Percentiles rank a stretch among this genome's conserved stretches.
Conservation (phyloP, 2,329 filamentous ascomycete species). For the Claviceps sp. region DNA sequence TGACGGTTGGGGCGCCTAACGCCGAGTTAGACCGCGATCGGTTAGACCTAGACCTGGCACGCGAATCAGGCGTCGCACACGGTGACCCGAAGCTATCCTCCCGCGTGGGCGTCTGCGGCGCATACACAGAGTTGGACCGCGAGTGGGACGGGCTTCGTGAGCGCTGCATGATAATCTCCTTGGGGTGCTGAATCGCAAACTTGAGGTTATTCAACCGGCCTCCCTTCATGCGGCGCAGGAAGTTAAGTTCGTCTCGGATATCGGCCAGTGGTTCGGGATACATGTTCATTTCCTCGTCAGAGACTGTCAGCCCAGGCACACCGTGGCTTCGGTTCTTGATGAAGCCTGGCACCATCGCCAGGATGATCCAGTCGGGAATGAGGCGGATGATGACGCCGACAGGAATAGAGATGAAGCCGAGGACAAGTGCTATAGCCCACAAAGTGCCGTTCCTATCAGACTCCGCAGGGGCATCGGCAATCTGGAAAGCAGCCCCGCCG, state of each 20-base stretch:
- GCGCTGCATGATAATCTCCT: conserved; percentile 50
- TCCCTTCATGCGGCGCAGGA: conserved; percentile 68
- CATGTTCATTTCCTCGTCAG: conserved; percentile 51
- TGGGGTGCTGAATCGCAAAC: conserved; percentile 64
- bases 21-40: conserved; percentile 56
- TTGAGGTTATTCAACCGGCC: conserved; percentile 71
- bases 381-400: conserved; percentile 70
- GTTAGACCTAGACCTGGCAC: conserved; percentile 54
- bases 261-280: conserved; percentile 64
- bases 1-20: conserved; percentile 61
- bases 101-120: conserved; percentile 50
- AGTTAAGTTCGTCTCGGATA: conserved; percentile 67
- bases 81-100: conserved; percentile 37
- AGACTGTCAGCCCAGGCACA: conserved; percentile 44
- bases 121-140: conserved; percentile 47
- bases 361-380: conserved; percentile 59
- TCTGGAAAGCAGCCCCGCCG: conserved; percentile 69
- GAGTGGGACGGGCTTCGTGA: conserved; percentile 51
- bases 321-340: conserved; percentile 34
- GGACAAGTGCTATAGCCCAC: conserved; percentile 78
- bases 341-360: conserved; percentile 37
- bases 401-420: conserved; percentile 75
- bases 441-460: conserved; percentile 45
- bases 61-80: conserved; percentile 44
- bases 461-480: conserved; percentile 32